Evolutionary conservation across 1,284 basidiomycete species (phyloP).

Genomic region (Malassezia arunalokei): DNA sequence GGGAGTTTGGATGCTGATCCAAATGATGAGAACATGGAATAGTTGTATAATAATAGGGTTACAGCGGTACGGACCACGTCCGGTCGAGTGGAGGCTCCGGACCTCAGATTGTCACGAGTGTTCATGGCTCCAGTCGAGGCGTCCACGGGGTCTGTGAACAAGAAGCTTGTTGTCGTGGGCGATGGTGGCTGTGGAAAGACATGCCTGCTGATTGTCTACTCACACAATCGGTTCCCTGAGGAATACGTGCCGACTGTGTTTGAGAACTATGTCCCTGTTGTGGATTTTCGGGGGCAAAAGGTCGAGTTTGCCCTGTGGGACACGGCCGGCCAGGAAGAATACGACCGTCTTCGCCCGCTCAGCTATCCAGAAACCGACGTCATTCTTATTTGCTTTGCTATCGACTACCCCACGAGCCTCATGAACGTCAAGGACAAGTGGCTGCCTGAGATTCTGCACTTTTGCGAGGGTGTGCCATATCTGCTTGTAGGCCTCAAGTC

Average conservation of each 20-base stretch:
- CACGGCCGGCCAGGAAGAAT: conserved; percentile 96
- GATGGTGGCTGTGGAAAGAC: conserved; percentile 71
- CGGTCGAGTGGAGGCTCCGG: too few relatives aligned
- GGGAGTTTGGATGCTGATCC: too few relatives aligned
- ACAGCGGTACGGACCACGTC: too few relatives aligned
- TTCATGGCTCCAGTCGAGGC: too few relatives aligned
- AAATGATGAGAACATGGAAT: too few relatives aligned
- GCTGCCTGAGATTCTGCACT: conserved; percentile 95
- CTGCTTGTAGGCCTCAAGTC: conserved; percentile 82
- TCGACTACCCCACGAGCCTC: conserved; percentile 89
- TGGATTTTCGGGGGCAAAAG: conserved; percentile 73
- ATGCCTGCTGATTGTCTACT: conserved; percentile 61
- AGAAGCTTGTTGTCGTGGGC: conserved; percentile 55
- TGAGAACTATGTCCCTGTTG: conserved; percentile 80
- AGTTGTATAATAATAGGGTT: too few relatives aligned
- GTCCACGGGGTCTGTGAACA: conserved; percentile 15
- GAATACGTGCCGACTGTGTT: conserved; percentile 97
- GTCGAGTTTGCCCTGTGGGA: conserved; percentile 95
- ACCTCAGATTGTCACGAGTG: too few relatives aligned
- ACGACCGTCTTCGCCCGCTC: conserved; percentile 81
- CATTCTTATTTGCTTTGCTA: conserved; percentile 88
- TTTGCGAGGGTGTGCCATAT: conserved; percentile 83
- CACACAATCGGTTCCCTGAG: conserved; percentile 94
- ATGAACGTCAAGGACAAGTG: conserved; percentile 83
- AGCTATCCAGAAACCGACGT: conserved; percentile 94